phyloP scores from a whole-genome alignment of 2,329 filamentous ascomycete genomes.

The Cercospora sp. region DNA sequence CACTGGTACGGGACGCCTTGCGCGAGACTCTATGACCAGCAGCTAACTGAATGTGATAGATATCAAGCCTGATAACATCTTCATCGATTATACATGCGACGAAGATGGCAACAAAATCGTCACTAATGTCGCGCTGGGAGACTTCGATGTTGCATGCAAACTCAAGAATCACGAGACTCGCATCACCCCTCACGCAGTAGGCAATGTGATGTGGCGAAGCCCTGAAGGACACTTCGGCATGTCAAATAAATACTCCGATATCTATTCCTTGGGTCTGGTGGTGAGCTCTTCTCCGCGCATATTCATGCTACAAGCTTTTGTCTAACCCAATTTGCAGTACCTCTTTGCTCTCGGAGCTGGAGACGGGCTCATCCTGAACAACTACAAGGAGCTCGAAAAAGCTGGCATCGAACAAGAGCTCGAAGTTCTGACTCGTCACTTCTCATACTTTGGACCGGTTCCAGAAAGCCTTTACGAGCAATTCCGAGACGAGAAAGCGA shows the following conservation, averaged over 20 bases:
- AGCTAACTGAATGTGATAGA: constrained; percentile 30
- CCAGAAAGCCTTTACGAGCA: constrained; percentile 37
- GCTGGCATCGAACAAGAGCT: constrained; percentile 38
- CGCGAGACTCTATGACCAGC: neutral
- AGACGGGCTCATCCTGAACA: too few relatives aligned
- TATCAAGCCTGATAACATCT: constrained; percentile 46
- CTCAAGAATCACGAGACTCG: too few relatives aligned
- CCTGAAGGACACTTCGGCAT: constrained; percentile 43
- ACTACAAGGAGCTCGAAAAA: neutral
- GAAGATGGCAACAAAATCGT: constrained; percentile 39
- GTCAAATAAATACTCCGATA: constrained; percentile 37
- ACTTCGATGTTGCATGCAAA: constrained; percentile 41
- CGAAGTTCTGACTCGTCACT: constrained; percentile 40
- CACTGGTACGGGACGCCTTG: constrained; percentile 33
- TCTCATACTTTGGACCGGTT: constrained; percentile 41
- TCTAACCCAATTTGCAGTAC: constrained; percentile 35
- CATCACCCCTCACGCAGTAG: constrained; percentile 35
- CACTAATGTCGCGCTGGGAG: constrained; percentile 40
- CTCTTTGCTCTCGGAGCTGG: constrained; percentile 40
- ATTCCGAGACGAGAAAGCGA: constrained; percentile 36
- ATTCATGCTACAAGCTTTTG: constrained; percentile 2
- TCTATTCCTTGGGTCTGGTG: constrained; percentile 45
- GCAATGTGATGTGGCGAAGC: constrained; percentile 46
- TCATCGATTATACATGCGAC: constrained; percentile 40
- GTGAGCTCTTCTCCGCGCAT: constrained; percentile 31